A percentile compares a stretch with the other conserved stretches of the same genome.
Conservation (phyloP, 1,284 basidiomycete species). For the Pseudozyma hubeiensis region DNA sequence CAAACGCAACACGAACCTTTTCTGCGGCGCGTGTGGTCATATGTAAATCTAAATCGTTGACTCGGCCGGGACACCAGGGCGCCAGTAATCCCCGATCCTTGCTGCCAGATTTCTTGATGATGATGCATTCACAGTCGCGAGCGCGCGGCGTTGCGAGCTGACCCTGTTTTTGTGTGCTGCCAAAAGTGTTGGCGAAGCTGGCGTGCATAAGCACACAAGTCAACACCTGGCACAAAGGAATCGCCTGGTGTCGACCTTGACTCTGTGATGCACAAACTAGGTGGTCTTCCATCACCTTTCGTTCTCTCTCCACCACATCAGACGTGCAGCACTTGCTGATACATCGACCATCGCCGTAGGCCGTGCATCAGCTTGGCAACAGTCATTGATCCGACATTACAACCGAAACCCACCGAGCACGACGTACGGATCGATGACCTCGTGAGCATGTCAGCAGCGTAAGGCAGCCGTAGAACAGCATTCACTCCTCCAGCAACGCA, state of each 20-base stretch:
- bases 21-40: slow-evolving; percentile 1
- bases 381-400: too few species aligned
- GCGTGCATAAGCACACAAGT: slow-evolving; percentile 15
- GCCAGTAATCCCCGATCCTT: slow-evolving; percentile 16
- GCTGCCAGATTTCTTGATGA: background rate
- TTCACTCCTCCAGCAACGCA: too few species aligned
- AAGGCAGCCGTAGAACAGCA: background rate
- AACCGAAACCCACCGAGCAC: too few species aligned
- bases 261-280: background rate
- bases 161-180: slow-evolving; percentile 10
- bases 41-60: background rate
- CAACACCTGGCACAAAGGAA: slow-evolving; percentile 4
- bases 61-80: slow-evolving; percentile 12
- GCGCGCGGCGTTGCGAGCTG: slow-evolving; percentile 23
- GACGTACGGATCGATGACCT: background rate
- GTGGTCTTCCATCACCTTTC: background rate
- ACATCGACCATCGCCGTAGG: too few species aligned
- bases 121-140: slow-evolving; percentile 21
- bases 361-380: too few species aligned
- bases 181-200: background rate
- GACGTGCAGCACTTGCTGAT: too few species aligned
- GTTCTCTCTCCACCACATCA: background rate
- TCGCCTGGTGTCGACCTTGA: background rate
- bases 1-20: background rate
- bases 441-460: slow-evolving; percentile 1